phyloP scores from a whole-genome alignment of 2,329 filamentous ascomycete genomes.

The Plectosphaerella sp. region DNA sequence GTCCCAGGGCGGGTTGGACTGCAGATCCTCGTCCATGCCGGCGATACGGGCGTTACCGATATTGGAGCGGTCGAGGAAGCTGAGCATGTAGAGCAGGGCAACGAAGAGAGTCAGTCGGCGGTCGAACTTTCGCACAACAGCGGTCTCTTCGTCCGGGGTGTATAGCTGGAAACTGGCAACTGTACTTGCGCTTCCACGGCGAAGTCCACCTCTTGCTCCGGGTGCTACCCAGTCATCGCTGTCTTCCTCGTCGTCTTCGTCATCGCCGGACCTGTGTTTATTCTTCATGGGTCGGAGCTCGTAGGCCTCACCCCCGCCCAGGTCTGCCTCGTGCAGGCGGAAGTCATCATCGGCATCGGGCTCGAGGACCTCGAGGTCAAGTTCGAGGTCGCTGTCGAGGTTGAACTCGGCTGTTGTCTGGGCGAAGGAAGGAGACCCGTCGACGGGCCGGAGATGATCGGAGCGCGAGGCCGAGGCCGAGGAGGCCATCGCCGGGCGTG shows the following conservation, averaged over 20 bases:
- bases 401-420: constrained; percentile 31
- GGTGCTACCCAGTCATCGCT: constrained; percentile 7
- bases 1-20: constrained; percentile 38
- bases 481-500: constrained; percentile 3
- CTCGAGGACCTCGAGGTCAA: constrained; percentile 8
- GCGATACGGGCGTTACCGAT: constrained; percentile 61
- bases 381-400: constrained; percentile 28
- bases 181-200: constrained; percentile 23
- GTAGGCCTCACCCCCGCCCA: constrained; percentile 24
- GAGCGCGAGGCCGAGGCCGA: neutral
- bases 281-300: constrained; percentile 19
- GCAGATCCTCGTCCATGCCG: constrained; percentile 58
- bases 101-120: constrained; percentile 74
- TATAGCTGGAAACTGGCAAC: constrained; percentile 36
- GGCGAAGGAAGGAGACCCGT: constrained; percentile 30
- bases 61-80: constrained; percentile 80
- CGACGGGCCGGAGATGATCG: constrained; percentile 7
- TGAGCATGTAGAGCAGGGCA: constrained; percentile 76
- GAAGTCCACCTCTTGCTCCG: constrained; percentile 6
- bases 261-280: too few species aligned
- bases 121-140: constrained; percentile 73
- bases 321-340: constrained; percentile 18
- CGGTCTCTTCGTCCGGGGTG: constrained; percentile 64
- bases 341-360: constrained; percentile 16
- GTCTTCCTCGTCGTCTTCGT: constrained; percentile 6